Conservation (phyloP, 768 basidiomycete species). For the Lactarius deliciosus region DNA sequence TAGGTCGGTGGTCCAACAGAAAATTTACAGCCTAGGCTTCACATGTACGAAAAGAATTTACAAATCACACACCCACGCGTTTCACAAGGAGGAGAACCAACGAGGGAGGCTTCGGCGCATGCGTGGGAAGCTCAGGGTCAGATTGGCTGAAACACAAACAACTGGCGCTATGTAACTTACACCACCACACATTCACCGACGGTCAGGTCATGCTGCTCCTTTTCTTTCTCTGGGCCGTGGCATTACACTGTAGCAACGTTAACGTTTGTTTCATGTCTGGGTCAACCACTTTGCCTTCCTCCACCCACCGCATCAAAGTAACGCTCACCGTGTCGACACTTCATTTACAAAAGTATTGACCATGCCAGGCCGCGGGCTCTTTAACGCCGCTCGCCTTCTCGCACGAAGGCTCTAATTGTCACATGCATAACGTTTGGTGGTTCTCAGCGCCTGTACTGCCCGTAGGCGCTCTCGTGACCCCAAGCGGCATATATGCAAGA, state of each 20-base stretch:
- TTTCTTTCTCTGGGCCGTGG: background rate
- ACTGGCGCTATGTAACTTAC: background rate
- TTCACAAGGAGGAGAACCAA: background rate
- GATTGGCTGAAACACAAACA: background rate
- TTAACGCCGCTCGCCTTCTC: background rate
- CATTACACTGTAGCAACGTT: background rate
- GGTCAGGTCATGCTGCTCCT: background rate
- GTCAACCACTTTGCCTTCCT: background rate
- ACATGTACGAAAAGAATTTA: background rate
- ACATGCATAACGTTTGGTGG: background rate
- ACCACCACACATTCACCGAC: no score
- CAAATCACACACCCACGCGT: background rate
- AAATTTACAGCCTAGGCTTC: background rate
- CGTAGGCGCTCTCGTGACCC: background rate
- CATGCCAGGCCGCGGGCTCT: background rate
- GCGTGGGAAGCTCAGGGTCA: background rate
- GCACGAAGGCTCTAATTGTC: background rate
- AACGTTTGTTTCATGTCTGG: background rate
- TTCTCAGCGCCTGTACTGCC: background rate
- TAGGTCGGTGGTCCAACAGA: no score
- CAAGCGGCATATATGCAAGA: background rate
- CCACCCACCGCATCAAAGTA: background rate
- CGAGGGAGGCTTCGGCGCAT: no score
- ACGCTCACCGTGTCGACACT: background rate
- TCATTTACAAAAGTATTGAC: background rate